phyloP scores from a whole-genome alignment of 2,329 filamentous ascomycete species.

The Aspergillus brasiliensis region DNA sequence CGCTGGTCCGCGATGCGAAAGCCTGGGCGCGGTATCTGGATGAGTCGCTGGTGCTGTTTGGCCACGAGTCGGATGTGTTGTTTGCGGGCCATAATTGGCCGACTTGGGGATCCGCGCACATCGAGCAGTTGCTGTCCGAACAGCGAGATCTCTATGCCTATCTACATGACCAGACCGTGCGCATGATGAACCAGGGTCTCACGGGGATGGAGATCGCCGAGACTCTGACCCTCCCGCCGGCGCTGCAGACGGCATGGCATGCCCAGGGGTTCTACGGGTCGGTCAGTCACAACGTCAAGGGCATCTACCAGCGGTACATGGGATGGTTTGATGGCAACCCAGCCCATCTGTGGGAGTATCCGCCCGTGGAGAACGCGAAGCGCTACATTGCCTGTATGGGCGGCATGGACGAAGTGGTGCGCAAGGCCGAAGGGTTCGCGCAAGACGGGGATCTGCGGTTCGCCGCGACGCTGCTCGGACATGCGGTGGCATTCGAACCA shows the following conservation, averaged over 20 bases:
- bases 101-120: constrained; percentile 38
- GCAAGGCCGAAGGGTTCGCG: constrained; percentile 32
- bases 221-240: constrained; percentile 35
- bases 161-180: constrained; percentile 45
- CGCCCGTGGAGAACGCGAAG: constrained; percentile 35
- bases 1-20: constrained; percentile 45
- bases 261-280: constrained; percentile 42
- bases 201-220: constrained; percentile 47
- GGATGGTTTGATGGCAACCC: constrained; percentile 40
- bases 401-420: constrained; percentile 33
- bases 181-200: constrained; percentile 41
- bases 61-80: constrained; percentile 34
- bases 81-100: constrained; percentile 48
- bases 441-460: constrained; percentile 40
- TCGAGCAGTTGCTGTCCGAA: constrained; percentile 30
- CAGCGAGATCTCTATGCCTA: constrained; percentile 47
- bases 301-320: constrained; percentile 39
- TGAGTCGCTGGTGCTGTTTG: constrained; percentile 43
- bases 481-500: constrained; percentile 35
- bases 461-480: constrained; percentile 42
- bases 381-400: constrained; percentile 44
- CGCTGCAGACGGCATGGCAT: constrained; percentile 34
- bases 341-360: constrained; percentile 40
- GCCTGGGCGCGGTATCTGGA: constrained; percentile 45
- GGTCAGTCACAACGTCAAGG: constrained; percentile 45